Evolutionary conservation across 2,329 filamentous ascomycete genomes (phyloP).

Genomic region (Ramichloridium luteum): DNA sequence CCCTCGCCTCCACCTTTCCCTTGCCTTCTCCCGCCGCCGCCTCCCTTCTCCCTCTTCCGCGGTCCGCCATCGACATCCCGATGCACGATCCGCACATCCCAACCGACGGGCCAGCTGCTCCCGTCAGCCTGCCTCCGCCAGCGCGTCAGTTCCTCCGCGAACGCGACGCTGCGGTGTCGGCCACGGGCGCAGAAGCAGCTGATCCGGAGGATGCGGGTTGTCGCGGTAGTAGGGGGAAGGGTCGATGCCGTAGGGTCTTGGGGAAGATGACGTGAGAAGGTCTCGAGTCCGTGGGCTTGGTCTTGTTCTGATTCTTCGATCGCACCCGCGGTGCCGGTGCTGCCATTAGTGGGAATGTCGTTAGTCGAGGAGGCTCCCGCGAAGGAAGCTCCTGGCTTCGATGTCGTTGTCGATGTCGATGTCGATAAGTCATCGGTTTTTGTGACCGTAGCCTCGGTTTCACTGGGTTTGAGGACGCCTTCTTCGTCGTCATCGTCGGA

Average conservation of each 20-base stretch:
- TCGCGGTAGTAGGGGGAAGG: conserved; percentile 2
- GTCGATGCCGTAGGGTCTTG: neutral
- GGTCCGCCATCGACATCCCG: conserved; percentile 14
- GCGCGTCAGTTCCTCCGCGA: conserved; percentile 18
- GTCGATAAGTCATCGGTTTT: neutral
- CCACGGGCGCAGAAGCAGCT: conserved; percentile 19
- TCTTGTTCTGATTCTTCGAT: neutral
- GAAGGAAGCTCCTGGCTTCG: neutral
- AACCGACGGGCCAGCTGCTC: conserved; percentile 11
- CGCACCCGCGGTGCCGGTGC: neutral
- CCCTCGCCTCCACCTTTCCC: too few species aligned
- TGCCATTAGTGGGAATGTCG: neutral
- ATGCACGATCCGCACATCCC: conserved; percentile 14
- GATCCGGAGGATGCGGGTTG: conserved; percentile 12
- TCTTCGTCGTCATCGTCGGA: conserved; percentile 3
- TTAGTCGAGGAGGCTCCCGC: neutral
- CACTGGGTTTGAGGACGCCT: conserved; percentile 1
- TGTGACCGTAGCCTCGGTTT: neutral
- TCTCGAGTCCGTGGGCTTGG: neutral
- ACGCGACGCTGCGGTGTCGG: conserved; percentile 18
- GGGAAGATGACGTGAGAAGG: neutral
- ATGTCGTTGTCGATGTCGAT: neutral
- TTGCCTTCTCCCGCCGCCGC: too few species aligned
- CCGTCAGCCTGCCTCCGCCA: too few species aligned
- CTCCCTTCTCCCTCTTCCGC: too few species aligned